Percentiles rank a stretch among this genome's conserved stretches.
Evolutionary conservation across 768 basidiomycete genomes (phyloP).

Genomic region (Tricholomella constricta): DNA sequence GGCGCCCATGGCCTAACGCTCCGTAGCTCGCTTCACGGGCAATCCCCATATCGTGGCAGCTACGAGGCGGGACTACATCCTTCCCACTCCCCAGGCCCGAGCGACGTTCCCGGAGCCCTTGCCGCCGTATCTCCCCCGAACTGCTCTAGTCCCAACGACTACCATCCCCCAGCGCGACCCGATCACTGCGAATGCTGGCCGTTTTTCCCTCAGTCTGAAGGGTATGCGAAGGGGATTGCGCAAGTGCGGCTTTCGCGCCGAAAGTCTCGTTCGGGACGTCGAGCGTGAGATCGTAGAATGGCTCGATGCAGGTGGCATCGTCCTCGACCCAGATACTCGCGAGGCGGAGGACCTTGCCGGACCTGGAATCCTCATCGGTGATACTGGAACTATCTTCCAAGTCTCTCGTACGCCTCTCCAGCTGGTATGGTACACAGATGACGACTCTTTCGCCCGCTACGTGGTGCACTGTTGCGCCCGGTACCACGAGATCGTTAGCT

Average conservation of each 20-base stretch:
- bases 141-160: constrained; percentile 49
- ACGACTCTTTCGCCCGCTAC: constrained; percentile 77
- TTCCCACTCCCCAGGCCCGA: constrained; percentile 43
- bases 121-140: constrained; percentile 69
- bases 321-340: constrained; percentile 50
- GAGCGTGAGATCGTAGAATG: constrained; percentile 66
- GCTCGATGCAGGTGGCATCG: constrained; percentile 58
- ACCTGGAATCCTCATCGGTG: constrained; percentile 50
- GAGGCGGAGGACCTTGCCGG: constrained; percentile 24
- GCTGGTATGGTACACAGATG: constrained; percentile 71
- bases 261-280: constrained; percentile 66
- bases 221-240: constrained; percentile 73
- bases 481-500: constrained; percentile 79
- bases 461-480: constrained; percentile 83
- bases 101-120: constrained; percentile 79
- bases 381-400: constrained; percentile 59
- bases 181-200: constrained; percentile 64
- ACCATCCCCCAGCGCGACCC: constrained; percentile 46
- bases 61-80: constrained; percentile 52
- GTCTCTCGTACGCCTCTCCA: constrained; percentile 64
- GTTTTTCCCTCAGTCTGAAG: constrained; percentile 75
- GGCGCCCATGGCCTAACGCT: constrained; percentile 1
- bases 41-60: constrained; percentile 76
- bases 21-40: constrained; percentile 64
- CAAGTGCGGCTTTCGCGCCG: constrained; percentile 57